Evolutionary conservation across 805 yeast genomes (phyloP).

Genomic region (Teunomyces lycoperdinae): DNA sequence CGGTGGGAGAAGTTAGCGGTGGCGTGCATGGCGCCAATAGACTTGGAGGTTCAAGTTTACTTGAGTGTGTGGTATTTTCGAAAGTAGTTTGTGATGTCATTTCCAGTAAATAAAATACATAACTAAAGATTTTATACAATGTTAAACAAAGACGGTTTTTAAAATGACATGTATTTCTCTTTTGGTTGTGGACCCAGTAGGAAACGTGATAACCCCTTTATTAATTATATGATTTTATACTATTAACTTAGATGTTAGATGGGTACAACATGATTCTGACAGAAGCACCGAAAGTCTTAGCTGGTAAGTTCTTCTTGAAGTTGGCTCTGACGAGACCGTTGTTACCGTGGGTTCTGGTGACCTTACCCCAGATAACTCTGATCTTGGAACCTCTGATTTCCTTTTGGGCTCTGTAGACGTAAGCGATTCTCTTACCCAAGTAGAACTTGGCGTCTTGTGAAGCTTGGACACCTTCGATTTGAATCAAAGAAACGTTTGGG

Average conservation of each 20-base stretch:
- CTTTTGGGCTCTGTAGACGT: constrained; percentile 98
- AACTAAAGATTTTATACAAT: background rate
- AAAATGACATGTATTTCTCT: background rate
- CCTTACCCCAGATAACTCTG: constrained; percentile 99
- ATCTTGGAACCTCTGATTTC: constrained; percentile 98
- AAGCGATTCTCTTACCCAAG: constrained; percentile 99
- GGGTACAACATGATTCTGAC: constrained; percentile 99
- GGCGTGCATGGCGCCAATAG: constrained; percentile 67
- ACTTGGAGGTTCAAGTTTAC: constrained; percentile 55
- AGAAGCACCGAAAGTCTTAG: constrained; percentile 99
- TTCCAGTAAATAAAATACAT: background rate
- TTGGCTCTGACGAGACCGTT: constrained; percentile 97
- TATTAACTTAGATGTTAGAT: constrained; percentile 83
- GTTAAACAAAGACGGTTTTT: background rate
- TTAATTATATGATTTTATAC: constrained; percentile 4
- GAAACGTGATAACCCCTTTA: constrained; percentile 4
- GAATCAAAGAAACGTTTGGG: constrained; percentile 96
- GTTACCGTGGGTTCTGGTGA: constrained; percentile 98
- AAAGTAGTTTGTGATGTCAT: constrained; percentile 29
- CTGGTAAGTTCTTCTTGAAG: constrained; percentile 98
- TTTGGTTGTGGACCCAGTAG: background rate
- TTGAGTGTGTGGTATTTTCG: constrained; percentile 63
- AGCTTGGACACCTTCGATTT: constrained; percentile 92
- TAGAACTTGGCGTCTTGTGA: constrained; percentile 97
- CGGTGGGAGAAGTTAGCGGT: constrained; percentile 67